Percentiles rank a stretch among this genome's conserved stretches.
Conservation (phyloP, 164 flowering plant species). For the Tetracentron sinense region DNA sequence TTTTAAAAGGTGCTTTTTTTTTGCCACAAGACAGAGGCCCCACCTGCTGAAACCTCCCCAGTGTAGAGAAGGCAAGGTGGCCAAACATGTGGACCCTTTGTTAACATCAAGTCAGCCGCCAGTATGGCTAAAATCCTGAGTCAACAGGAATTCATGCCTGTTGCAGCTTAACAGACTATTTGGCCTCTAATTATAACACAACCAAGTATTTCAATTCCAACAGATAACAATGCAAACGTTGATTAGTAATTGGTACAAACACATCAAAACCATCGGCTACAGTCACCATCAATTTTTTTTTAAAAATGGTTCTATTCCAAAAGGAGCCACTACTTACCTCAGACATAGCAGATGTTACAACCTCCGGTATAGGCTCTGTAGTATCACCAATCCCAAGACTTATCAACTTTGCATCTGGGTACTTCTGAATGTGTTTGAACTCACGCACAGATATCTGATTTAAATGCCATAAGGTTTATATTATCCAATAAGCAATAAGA, state of each 20-base stretch:
- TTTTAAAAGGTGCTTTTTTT: not conserved
- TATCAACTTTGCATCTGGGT: constrained; percentile 60
- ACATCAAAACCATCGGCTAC: not conserved
- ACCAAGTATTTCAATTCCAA: not conserved
- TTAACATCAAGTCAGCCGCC: not conserved
- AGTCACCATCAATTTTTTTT: not conserved
- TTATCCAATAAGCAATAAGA: not conserved
- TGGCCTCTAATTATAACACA: not conserved
- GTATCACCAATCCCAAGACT: constrained; percentile 68
- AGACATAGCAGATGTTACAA: constrained; percentile 53
- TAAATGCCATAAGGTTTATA: not conserved
- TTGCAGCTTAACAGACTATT: not conserved
- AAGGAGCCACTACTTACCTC: constrained; percentile 28
- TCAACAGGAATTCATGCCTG: not conserved
- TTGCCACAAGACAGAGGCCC: not conserved
- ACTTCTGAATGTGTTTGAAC: constrained; percentile 34
- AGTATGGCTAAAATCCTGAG: not conserved
- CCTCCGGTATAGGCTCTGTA: constrained; percentile 54
- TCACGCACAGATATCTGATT: constrained; percentile 43
- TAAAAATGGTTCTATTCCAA: not conserved
- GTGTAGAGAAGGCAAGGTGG: not conserved
- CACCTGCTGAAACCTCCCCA: too few relatives aligned
- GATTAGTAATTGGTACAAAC: not conserved
- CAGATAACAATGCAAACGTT: not conserved
- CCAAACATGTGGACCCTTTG: not conserved